These are phyloP conservation scores for Cladophialophora bantiana DNA, from an alignment of 2,329 filamentous ascomycete genomes.

Conservation along the genomic window DNA sequence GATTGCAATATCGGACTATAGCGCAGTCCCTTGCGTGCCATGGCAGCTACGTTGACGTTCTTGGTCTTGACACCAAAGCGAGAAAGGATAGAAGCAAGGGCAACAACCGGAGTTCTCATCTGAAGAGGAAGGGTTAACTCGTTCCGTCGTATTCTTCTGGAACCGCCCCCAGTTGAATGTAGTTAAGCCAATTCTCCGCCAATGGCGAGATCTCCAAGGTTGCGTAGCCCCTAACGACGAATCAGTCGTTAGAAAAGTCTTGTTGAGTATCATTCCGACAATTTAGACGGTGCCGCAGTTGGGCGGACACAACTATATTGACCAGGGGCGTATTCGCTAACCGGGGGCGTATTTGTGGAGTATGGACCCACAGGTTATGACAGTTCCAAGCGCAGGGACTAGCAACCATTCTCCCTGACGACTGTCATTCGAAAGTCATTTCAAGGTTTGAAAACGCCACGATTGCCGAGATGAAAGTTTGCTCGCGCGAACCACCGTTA, in stretches of 20 bases:
- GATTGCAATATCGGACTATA: background rate
- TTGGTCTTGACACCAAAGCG: background rate
- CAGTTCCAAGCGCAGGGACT: background rate
- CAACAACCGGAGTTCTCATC: background rate
- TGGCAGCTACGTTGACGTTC: background rate
- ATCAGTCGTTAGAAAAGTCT: background rate
- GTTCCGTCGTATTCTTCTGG: too few species aligned
- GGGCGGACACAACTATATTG: background rate
- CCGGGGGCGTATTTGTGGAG: slow-evolving; percentile 1
- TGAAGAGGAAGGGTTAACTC: too few species aligned
- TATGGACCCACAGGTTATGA: background rate
- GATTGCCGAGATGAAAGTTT: too few species aligned
- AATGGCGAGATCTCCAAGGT: background rate
- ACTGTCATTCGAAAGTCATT: too few species aligned
- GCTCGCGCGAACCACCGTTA: too few species aligned
- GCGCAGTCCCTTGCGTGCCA: background rate
- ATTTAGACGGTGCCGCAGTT: background rate
- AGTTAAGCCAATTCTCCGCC: too few species aligned
- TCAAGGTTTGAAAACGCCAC: too few species aligned
- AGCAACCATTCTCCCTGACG: too few species aligned
- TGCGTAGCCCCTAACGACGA: background rate
- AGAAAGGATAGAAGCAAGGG: background rate
- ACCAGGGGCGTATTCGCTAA: slow-evolving; percentile 3
- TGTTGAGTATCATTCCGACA: background rate
- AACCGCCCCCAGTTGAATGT: too few species aligned